A percentile compares a stretch with the other conserved stretches of the same genome.
phyloP scores from a whole-genome alignment of 805 yeast species.

The Grigorovia jiainica region DNA sequence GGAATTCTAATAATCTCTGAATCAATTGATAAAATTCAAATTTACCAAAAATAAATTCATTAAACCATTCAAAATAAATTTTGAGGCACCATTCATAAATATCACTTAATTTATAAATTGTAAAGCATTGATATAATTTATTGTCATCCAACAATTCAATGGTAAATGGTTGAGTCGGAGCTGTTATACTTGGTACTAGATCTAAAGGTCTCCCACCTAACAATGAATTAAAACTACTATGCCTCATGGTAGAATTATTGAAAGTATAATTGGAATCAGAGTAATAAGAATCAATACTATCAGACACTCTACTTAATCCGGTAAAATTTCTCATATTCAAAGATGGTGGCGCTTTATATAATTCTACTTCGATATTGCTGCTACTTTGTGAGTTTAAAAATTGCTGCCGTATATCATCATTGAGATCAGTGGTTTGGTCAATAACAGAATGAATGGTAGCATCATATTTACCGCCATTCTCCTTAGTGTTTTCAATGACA shows the following conservation, averaged over 20 bases:
- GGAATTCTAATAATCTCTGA: slow-evolving; percentile 40
- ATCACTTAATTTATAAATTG: slow-evolving; percentile 38
- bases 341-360: slow-evolving; percentile 14
- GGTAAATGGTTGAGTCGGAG: slow-evolving; percentile 51
- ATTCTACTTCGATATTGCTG: neutral
- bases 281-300: slow-evolving; percentile 24
- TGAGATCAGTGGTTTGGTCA: no score
- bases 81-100: slow-evolving; percentile 47
- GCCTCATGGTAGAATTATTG: slow-evolving; percentile 24
- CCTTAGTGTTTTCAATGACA: neutral
- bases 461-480: neutral
- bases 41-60: slow-evolving; percentile 39
- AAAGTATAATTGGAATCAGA: slow-evolving; percentile 28
- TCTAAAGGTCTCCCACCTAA: slow-evolving; percentile 27
- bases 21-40: slow-evolving; percentile 46
- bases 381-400: neutral
- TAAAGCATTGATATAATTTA: slow-evolving; percentile 41
- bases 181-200: slow-evolving; percentile 26
- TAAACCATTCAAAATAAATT: slow-evolving; percentile 43
- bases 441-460: no score
- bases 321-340: slow-evolving; percentile 15
- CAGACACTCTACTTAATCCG: slow-evolving; percentile 20
- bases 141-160: slow-evolving; percentile 38
- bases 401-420: neutral
- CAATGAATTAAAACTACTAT: slow-evolving; percentile 26